Conservation (phyloP, 306 rosid genomes). For the Hippophae gyantsensis region DNA sequence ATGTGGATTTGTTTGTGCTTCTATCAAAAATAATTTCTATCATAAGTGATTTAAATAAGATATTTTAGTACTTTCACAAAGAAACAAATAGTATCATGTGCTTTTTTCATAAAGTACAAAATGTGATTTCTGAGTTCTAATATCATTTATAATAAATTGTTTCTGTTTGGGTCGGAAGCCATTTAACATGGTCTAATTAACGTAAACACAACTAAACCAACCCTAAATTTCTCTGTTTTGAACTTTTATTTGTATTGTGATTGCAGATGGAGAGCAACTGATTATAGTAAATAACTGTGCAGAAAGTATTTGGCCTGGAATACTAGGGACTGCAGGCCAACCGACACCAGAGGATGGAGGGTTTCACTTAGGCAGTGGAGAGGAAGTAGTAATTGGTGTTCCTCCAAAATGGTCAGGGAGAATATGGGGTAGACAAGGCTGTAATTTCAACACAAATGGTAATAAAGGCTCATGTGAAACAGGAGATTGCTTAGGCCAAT, state of each 20-base stretch:
- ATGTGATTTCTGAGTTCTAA: no score
- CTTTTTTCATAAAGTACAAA: no score
- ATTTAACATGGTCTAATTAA: no score
- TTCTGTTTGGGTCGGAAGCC: no score
- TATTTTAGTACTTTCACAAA: no score
- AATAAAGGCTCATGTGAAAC: constrained; percentile 59
- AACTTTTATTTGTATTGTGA: background rate
- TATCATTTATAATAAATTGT: no score
- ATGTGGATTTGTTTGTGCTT: no score
- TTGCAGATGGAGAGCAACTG: constrained; percentile 75
- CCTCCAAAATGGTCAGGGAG: constrained; percentile 88
- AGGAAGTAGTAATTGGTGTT: constrained; percentile 54
- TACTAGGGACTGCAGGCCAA: constrained; percentile 72
- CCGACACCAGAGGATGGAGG: constrained; percentile 74
- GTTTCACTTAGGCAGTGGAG: constrained; percentile 67
- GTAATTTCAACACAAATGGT: constrained; percentile 50
- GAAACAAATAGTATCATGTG: no score
- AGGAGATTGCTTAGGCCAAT: constrained; percentile 61
- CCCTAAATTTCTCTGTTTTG: no score
- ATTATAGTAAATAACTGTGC: constrained; percentile 79
- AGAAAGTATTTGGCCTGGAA: constrained; percentile 91
- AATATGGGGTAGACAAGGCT: constrained; percentile 94
- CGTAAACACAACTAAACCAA: no score
- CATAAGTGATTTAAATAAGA: no score
- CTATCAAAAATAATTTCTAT: no score